These are phyloP conservation scores for Trichosporon coremiiforme DNA, from an alignment of 1,284 basidiomycete species.

Conservation along the genomic window DNA sequence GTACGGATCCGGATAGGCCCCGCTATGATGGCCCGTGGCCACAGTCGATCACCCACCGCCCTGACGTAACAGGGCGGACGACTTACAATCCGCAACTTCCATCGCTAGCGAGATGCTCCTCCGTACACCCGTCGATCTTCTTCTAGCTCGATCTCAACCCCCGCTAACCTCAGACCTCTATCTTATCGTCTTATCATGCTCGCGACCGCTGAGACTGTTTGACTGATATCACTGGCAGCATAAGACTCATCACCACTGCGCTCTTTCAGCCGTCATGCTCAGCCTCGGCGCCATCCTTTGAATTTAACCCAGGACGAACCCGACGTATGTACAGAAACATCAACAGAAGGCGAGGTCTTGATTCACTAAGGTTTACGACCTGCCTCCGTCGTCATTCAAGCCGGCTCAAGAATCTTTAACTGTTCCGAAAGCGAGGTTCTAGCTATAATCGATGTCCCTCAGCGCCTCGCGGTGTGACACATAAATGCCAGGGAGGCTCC, in stretches of 20 bases:
- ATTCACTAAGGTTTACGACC: too few relatives aligned
- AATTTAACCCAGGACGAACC: too few relatives aligned
- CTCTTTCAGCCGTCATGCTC: too few relatives aligned
- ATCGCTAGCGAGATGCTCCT: too few relatives aligned
- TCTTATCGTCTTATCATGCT: background rate
- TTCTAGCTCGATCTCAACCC: background rate
- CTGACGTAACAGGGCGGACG: slow-evolving; percentile 12
- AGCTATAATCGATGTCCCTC: background rate
- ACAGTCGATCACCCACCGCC: background rate
- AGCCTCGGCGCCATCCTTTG: too few relatives aligned
- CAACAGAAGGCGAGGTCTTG: too few relatives aligned
- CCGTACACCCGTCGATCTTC: background rate
- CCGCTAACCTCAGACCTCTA: background rate
- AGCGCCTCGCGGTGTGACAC: background rate
- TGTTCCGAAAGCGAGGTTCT: background rate
- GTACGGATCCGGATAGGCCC: background rate
- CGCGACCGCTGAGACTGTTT: too few relatives aligned
- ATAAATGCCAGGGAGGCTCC: background rate
- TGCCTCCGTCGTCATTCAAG: too few relatives aligned
- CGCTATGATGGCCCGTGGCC: slow-evolving; percentile 6
- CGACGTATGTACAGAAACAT: too few relatives aligned
- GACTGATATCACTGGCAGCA: background rate
- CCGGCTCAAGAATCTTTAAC: too few relatives aligned
- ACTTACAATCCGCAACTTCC: background rate
- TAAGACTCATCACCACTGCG: too few relatives aligned